Conservation (phyloP, 768 basidiomycete species). For the Collybiopsis confluens region DNA sequence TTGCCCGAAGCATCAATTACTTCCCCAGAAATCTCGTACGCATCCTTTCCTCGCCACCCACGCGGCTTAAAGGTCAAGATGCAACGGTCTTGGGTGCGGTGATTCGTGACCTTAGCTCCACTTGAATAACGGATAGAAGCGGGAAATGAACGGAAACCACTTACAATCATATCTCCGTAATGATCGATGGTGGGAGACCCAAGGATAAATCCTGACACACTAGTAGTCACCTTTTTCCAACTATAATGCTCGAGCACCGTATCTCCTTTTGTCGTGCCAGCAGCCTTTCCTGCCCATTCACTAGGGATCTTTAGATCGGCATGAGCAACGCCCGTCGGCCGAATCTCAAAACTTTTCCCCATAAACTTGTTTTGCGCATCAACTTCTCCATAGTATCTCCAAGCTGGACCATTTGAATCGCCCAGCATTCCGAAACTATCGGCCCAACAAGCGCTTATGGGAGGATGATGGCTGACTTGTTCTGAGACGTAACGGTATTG, state of each 20-base stretch:
- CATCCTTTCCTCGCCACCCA: conserved; percentile 90
- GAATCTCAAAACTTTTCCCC: conserved; percentile 94
- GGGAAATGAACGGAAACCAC: conserved; percentile 24
- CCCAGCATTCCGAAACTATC: conserved; percentile 33
- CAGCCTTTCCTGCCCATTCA: conserved; percentile 60
- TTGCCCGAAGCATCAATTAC: conserved; percentile 65
- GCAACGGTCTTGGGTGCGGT: conserved; percentile 85
- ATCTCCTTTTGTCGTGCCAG: conserved; percentile 33
- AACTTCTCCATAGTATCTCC: conserved; percentile 44
- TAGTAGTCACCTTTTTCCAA: conserved; percentile 94
- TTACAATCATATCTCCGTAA: conserved; percentile 90
- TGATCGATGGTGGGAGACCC: conserved; percentile 87
- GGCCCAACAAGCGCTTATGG: conserved; percentile 93
- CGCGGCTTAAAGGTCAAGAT: conserved; percentile 93
- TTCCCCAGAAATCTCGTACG: conserved; percentile 87
- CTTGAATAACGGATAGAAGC: too few relatives aligned
- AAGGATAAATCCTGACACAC: conserved; percentile 88
- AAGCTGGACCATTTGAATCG: neutral
- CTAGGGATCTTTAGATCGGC: conserved; percentile 75
- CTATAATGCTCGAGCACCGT: conserved; percentile 86
- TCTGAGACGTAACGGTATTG: conserved; percentile 92
- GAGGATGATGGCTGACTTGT: conserved; percentile 97
- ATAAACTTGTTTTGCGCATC: conserved; percentile 97
- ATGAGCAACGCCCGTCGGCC: conserved; percentile 93
- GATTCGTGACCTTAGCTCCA: conserved; percentile 65